Base-by-base conservation (phyloP, 768 basidiomycete species). In the Pholiota molesta region DNA sequence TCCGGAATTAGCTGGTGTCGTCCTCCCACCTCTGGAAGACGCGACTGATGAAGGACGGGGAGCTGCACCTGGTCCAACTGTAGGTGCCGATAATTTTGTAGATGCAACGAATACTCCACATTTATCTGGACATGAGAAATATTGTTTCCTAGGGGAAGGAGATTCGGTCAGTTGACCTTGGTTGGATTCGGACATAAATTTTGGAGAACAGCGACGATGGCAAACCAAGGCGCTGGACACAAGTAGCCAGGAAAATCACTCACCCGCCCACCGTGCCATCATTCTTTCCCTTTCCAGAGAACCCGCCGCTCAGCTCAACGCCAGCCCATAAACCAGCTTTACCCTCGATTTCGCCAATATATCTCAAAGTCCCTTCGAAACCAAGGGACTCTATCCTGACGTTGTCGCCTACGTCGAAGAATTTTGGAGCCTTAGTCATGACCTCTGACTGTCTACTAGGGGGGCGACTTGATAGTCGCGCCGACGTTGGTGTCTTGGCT, bases 261-360 rank as follows among this genome's bases (percentile, higher is more conserved):
- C 71, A 97, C 96, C 93, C 94, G 64, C 80, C 83, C 5, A 97
- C 95, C 49, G 86, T 85, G 35, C 97, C 97, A 68, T 98, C 86
- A 69, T 99, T 99, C 79, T 99, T 99, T 0, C 97, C 97, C 73
- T 91, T 92, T 19, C 97, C 95, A 17, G 83, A 74, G 71, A 95
- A 97, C 6, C 92, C 92, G 37, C 89, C 90, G 66, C 85, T 79
- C 21, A 99, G 81, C 75, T 98, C 94, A 21, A 99, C 93, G 14
- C 97, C 97, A 16, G 93, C 97, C 92, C 94, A 99, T 6, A 88
- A 77, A 3, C 96, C 97, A 2, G 85, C 81, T 74, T 98, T 98
- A 55, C 93, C 93, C 17, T 92, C 89, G 59, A 97, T 95, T 66
- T 86, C 83, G 5, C 97, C 97, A 17, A 96, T 63, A 74, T 87